A percentile compares a stretch with the other conserved stretches of the same genome.
These are phyloP conservation scores for Hymenoscyphus occultus DNA, from an alignment of 2,329 filamentous ascomycete species.

Conservation along the genomic window DNA sequence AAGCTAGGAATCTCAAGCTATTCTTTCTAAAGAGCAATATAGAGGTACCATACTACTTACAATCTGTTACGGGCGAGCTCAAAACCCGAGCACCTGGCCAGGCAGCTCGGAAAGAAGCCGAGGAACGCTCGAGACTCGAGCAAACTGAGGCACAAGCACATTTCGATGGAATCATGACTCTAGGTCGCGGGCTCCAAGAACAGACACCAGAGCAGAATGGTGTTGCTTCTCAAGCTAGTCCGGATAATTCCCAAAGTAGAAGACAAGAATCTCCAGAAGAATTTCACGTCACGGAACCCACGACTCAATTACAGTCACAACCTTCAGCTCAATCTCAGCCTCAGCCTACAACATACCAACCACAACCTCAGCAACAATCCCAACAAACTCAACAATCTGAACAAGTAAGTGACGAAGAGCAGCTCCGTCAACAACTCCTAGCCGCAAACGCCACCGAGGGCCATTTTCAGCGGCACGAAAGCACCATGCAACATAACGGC, in stretches of 20 bases:
- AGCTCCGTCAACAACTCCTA: conserved; percentile 16
- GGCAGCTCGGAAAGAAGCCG: conserved; percentile 65
- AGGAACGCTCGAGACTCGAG: conserved; percentile 57
- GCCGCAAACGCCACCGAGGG: conserved; percentile 2
- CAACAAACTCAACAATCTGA: neutral
- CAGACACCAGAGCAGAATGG: conserved; percentile 8
- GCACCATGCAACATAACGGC: neutral
- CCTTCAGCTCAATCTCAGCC: neutral
- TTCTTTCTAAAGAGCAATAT: conserved; percentile 91
- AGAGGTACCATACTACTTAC: conserved; percentile 83
- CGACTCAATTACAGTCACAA: neutral
- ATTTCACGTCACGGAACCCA: neutral
- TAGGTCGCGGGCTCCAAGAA: conserved; percentile 47
- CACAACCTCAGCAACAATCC: neutral
- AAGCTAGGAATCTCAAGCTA: conserved; percentile 83
- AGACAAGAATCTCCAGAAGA: conserved; percentile 1
- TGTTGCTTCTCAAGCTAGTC: neutral
- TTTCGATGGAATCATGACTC: conserved; percentile 57
- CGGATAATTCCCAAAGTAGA: neutral
- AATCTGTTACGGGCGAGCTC: conserved; percentile 84
- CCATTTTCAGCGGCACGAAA: neutral
- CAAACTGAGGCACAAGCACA: conserved; percentile 59
- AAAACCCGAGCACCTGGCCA: conserved; percentile 79
- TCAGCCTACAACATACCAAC: neutral
- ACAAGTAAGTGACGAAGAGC: conserved; percentile 14